phyloP scores from a whole-genome alignment of 2,329 filamentous ascomycete species.

The Penicillium janthinellum region DNA sequence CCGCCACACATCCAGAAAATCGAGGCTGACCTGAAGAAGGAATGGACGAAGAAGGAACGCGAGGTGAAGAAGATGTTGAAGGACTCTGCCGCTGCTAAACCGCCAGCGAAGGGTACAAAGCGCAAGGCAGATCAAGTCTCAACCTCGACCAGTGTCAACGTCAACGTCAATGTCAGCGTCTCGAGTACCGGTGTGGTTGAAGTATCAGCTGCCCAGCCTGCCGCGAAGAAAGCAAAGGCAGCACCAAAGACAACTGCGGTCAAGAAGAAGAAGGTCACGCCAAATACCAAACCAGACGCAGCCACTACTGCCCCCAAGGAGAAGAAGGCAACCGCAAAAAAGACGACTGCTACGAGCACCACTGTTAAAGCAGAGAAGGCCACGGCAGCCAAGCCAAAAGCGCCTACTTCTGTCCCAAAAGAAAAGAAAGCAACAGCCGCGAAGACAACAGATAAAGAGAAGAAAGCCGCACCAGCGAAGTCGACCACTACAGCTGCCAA shows the following conservation, averaged over 20 bases:
- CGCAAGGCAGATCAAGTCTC: slow-evolving; percentile 1
- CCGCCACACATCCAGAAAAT: not conserved
- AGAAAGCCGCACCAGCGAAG: not conserved
- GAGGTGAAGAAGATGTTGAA: not conserved
- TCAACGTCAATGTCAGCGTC: slow-evolving; percentile 7
- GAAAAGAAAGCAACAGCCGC: not conserved
- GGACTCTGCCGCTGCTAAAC: not conserved
- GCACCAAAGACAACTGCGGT: not conserved
- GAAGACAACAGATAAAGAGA: not conserved
- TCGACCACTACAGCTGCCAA: not conserved
- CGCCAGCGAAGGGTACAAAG: not conserved
- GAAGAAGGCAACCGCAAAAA: not conserved
- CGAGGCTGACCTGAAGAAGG: not conserved
- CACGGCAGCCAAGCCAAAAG: not conserved
- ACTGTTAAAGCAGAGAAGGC: not conserved
- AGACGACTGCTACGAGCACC: not conserved
- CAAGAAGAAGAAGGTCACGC: not conserved
- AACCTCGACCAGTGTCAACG: slow-evolving; percentile 4
- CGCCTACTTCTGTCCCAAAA: not conserved
- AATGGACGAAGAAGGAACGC: not conserved
- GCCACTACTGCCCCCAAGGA: not conserved
- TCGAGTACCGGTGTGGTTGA: slow-evolving; percentile 1
- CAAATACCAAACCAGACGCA: not conserved
- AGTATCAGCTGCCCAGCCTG: not conserved
- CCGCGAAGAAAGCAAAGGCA: not conserved